Conservation (phyloP, 2,329 filamentous ascomycete genomes). For the Fusarium albosuccineum region DNA sequence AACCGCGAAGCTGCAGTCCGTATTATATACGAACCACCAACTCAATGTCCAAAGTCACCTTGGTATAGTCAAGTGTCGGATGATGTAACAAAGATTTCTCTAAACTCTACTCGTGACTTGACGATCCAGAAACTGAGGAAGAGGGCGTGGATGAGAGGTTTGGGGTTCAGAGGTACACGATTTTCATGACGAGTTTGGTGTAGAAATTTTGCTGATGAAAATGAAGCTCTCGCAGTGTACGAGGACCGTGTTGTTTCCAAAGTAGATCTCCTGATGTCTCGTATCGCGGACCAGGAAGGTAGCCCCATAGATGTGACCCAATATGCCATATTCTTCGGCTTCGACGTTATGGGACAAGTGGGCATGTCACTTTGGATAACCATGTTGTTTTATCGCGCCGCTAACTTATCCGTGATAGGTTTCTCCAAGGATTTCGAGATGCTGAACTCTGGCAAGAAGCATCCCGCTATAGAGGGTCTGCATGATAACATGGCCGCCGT, state of each 20-base stretch:
- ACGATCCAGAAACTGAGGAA: slow-evolving; percentile 5
- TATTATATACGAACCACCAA: slow-evolving; percentile 7
- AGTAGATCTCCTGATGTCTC: slow-evolving; percentile 3
- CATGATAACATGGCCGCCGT: slow-evolving; percentile 15
- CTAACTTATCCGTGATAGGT: not conserved
- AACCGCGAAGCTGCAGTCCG: slow-evolving; percentile 8
- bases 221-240: slow-evolving; percentile 3
- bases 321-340: slow-evolving; percentile 8
- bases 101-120: slow-evolving; percentile 8
- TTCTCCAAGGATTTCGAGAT: slow-evolving; percentile 15
- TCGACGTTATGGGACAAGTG: slow-evolving; percentile 17
- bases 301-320: slow-evolving; percentile 4
- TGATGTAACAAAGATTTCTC: slow-evolving; percentile 11
- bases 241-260: slow-evolving; percentile 6
- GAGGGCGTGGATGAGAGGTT: slow-evolving; percentile 13
- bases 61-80: slow-evolving; percentile 18
- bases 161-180: slow-evolving; percentile 1
- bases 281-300: not conserved
- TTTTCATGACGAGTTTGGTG: not conserved
- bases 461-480: slow-evolving; percentile 1
- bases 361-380: not conserved
- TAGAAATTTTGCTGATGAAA: not conserved
- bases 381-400: not conserved
- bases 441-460: slow-evolving; percentile 3
- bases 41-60: not conserved